Conservation (phyloP, 2,329 filamentous ascomycete species). For the Penicillium brasilianum region DNA sequence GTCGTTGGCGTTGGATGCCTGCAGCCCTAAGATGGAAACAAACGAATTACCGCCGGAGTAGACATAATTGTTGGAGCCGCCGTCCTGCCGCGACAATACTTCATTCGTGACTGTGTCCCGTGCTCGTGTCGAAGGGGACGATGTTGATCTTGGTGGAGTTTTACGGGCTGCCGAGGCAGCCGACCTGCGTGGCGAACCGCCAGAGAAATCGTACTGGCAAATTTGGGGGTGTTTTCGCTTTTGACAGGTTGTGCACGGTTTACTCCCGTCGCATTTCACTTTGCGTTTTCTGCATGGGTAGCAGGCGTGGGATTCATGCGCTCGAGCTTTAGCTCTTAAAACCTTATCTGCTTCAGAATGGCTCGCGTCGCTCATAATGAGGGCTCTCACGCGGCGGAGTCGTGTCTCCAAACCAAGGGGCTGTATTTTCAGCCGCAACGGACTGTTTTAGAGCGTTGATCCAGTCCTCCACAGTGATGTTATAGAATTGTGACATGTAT, state of each 20-base stretch:
- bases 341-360: too few relatives aligned
- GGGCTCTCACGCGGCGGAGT: too few relatives aligned
- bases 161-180: constrained; percentile 11
- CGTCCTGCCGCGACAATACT: constrained; percentile 1
- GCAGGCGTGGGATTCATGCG: constrained; percentile 39
- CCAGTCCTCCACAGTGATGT: too few relatives aligned
- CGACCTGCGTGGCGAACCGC: constrained; percentile 6
- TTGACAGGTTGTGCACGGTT: constrained; percentile 38
- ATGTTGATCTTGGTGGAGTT: too few relatives aligned
- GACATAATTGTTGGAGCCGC: constrained; percentile 26
- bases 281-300: constrained; percentile 45
- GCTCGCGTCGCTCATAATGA: too few relatives aligned
- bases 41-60: constrained; percentile 41
- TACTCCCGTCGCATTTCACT: constrained; percentile 40
- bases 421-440: too few relatives aligned
- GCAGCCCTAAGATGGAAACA: constrained; percentile 35
- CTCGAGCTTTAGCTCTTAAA: too few relatives aligned
- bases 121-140: not conserved
- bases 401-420: too few relatives aligned
- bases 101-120: not conserved
- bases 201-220: constrained; percentile 30
- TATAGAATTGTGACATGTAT: too few relatives aligned
- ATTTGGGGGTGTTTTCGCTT: constrained; percentile 37
- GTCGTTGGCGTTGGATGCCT: constrained; percentile 35
- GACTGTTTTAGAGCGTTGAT: too few relatives aligned